These are phyloP conservation scores for Fusarium verrucosum DNA, from an alignment of 2,329 filamentous ascomycete species.

Conservation along the genomic window DNA sequence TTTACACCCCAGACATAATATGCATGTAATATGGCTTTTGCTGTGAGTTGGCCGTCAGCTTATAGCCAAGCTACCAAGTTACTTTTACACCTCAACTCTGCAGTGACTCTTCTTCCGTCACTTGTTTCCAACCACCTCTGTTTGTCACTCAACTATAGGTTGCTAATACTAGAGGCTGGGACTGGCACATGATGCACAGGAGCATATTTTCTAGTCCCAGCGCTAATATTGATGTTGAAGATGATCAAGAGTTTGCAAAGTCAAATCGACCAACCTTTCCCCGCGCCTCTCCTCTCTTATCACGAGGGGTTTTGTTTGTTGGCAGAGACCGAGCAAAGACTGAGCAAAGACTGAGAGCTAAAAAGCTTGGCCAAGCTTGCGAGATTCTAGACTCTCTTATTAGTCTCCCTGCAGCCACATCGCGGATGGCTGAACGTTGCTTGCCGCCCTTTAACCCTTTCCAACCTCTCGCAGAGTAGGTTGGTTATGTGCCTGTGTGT, in stretches of 20 bases:
- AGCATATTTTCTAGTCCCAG: neutral
- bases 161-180: slow-evolving; percentile 3
- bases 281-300: neutral
- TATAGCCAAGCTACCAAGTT: neutral
- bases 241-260: too few relatives aligned
- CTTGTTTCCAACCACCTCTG: slow-evolving; percentile 10
- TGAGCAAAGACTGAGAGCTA: slow-evolving; percentile 1
- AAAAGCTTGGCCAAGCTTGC: neutral
- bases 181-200: neutral
- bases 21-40: slow-evolving; percentile 7
- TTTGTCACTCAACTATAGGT: neutral
- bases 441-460: neutral
- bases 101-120: neutral
- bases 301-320: neutral
- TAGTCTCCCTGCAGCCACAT: slow-evolving; percentile 13
- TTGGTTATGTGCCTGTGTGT: too few relatives aligned
- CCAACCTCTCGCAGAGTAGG: neutral
- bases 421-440: neutral
- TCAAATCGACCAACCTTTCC: neutral
- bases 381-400: slow-evolving; percentile 2
- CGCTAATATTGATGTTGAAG: neutral
- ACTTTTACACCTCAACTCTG: neutral
- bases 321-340: neutral
- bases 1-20: slow-evolving; percentile 23
- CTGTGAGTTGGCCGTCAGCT: neutral